phyloP scores from a whole-genome alignment of 805 yeast genomes.

The Vanderwaltozyma verrucispora region DNA sequence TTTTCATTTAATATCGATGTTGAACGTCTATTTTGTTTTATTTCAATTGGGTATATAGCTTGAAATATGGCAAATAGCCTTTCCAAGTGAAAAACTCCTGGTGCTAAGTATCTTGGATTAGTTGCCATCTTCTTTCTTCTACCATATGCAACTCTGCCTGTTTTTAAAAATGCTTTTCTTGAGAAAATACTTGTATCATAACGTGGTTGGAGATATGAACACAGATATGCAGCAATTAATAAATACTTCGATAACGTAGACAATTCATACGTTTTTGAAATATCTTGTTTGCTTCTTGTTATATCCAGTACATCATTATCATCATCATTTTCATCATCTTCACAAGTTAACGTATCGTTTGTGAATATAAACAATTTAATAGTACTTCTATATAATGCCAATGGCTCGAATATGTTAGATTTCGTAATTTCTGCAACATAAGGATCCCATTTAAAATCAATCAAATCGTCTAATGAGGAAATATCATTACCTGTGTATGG shows the following conservation, averaged over 20 bases:
- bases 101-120: slow-evolving; percentile 55
- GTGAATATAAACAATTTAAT: slow-evolving; percentile 23
- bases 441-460: slow-evolving; percentile 24
- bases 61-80: slow-evolving; percentile 70
- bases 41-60: slow-evolving; percentile 45
- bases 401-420: slow-evolving; percentile 16
- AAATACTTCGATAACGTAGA: slow-evolving; percentile 57
- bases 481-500: slow-evolving; percentile 27
- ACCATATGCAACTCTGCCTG: slow-evolving; percentile 33
- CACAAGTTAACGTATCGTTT: slow-evolving; percentile 23
- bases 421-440: slow-evolving; percentile 13
- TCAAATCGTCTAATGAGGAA: slow-evolving; percentile 18
- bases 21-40: slow-evolving; percentile 9
- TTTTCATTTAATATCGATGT: slow-evolving; percentile 13
- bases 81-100: slow-evolving; percentile 68
- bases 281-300: background rate
- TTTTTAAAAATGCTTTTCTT: slow-evolving; percentile 35
- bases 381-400: slow-evolving; percentile 25
- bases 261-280: slow-evolving; percentile 33
- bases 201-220: slow-evolving; percentile 64
- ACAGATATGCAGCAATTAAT: slow-evolving; percentile 73
- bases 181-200: slow-evolving; percentile 66
- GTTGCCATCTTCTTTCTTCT: slow-evolving; percentile 37
- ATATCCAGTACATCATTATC: slow-evolving; percentile 2
- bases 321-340: slow-evolving; percentile 5